Percentiles rank a stretch among this genome's conserved stretches.
phyloP scores from a whole-genome alignment of 495 filamentous ascomycete species.

The Cenococcum geophilum region DNA sequence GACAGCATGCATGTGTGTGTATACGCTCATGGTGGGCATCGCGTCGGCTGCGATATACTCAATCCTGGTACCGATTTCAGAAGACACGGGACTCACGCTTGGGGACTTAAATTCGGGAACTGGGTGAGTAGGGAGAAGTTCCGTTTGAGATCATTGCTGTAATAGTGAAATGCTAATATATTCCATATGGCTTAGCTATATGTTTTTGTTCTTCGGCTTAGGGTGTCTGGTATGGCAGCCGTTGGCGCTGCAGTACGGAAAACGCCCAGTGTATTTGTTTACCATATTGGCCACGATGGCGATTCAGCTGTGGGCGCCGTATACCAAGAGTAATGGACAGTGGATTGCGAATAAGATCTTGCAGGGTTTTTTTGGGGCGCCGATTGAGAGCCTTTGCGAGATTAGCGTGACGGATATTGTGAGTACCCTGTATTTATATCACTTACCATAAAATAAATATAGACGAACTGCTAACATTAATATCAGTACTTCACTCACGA shows the following conservation, averaged over 20 bases:
- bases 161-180: neutral
- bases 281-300: conserved; percentile 51
- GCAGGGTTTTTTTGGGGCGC: conserved; percentile 59
- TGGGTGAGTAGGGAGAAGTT: conserved; percentile 36
- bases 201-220: conserved; percentile 56
- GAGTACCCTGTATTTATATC: neutral
- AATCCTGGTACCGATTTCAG: conserved; percentile 52
- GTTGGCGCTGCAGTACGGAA: conserved; percentile 60
- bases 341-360: conserved; percentile 60
- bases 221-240: conserved; percentile 65
- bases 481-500: conserved; percentile 58
- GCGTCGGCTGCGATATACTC: conserved; percentile 56
- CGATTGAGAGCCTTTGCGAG: conserved; percentile 58
- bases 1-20: conserved; percentile 35
- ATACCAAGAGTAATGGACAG: conserved; percentile 49
- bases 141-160: conserved; percentile 39
- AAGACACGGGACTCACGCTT: conserved; percentile 50
- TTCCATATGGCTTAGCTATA: neutral
- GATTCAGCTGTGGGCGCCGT: conserved; percentile 45
- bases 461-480: neutral
- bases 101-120: conserved; percentile 54
- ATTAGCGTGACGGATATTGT: conserved; percentile 55
- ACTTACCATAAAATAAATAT: neutral
- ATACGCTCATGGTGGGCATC: conserved; percentile 57
- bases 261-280: conserved; percentile 56